Base-by-base conservation (phyloP, 345 rosid species). In the Trapa incisa region DNA sequence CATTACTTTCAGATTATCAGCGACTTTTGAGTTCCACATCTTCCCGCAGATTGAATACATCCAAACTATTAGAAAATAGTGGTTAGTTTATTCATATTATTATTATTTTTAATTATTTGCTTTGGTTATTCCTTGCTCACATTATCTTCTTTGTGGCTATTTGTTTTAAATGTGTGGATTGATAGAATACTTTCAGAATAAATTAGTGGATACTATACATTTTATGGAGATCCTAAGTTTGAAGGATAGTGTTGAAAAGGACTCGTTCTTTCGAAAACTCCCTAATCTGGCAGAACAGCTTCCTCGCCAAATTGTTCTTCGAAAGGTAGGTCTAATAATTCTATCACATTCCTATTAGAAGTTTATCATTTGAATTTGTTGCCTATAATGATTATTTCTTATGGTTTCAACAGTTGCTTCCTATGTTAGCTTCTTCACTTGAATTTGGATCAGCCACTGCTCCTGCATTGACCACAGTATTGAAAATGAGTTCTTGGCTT, bases 1-100 rank as follows among this genome's bases (percentile, higher is more conserved):
- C 97, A 76, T 85, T 94, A 84, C 99, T 94, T 87, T 96, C 95
- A 80, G 99, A 94, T 91, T 94, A 94, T 81, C 99, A 94, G 82
- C 91, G 99, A 71, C 91, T 94, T 56, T 81, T 94, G 79, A 94
- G 97, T 82, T 94, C 99, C 78, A 80, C 74, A 86, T 97, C 99
- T 71, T 82, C 96, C 72, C 99, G 99, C 80, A 94, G 99, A 81
- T 76, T 94, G 89, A 94, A 94, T 78, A 80, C 96, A 67, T 78
- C 97, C 62, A 94, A 94, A 79, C 95, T 94, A 72, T 72, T 94
- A 63, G 99, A 94, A 78, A 90, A 94, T 72, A 84, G 99, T 69
- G 97, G 99, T 94, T 70, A 79, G 87, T 65, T 68, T 64, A 52
- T 32, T 32, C 42, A n/a, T 2, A 43, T 6, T 22, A 15, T 8